Conservation (phyloP, 1,284 basidiomycete genomes). For the Filobasidium uniguttulatum region DNA sequence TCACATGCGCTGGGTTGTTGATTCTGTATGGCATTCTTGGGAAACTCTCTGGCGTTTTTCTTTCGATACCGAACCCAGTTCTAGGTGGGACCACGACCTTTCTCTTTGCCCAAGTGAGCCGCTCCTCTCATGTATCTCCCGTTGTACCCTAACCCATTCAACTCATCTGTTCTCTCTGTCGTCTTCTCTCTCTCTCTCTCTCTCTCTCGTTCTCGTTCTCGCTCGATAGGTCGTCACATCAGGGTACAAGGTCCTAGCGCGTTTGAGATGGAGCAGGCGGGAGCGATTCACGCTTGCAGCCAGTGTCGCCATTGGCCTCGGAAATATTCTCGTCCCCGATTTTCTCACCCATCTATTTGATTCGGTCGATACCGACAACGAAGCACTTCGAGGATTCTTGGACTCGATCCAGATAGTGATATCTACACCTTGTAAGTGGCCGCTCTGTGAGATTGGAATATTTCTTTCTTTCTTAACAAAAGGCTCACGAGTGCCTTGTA, state of each 20-base stretch:
- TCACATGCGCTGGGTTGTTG: conserved; percentile 16
- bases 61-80: conserved; percentile 60
- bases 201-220: conserved; percentile 25
- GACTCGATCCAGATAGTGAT: conserved; percentile 64
- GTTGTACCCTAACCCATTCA: too few species aligned
- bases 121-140: conserved; percentile 2
- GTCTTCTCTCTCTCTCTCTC: conserved; percentile 5
- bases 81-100: conserved; percentile 73
- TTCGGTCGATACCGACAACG: conserved; percentile 45
- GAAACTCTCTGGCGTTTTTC: conserved; percentile 64
- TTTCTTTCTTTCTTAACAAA: too few species aligned
- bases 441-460: background rate
- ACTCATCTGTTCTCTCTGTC: background rate
- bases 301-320: conserved; percentile 57
- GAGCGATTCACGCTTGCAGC: conserved; percentile 59
- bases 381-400: conserved; percentile 55
- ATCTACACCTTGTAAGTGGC: conserved; percentile 55
- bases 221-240: conserved; percentile 39
- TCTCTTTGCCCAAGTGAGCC: conserved; percentile 47
- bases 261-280: conserved; percentile 51
- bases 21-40: conserved; percentile 43
- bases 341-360: conserved; percentile 44
- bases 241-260: conserved; percentile 56
- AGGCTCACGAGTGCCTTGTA: background rate
- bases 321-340: conserved; percentile 42